Percentiles rank a stretch among this genome's conserved stretches.
Evolutionary conservation across 2,329 filamentous ascomycete genomes (phyloP).

Genomic region (Sclerotinia spermophila): DNA sequence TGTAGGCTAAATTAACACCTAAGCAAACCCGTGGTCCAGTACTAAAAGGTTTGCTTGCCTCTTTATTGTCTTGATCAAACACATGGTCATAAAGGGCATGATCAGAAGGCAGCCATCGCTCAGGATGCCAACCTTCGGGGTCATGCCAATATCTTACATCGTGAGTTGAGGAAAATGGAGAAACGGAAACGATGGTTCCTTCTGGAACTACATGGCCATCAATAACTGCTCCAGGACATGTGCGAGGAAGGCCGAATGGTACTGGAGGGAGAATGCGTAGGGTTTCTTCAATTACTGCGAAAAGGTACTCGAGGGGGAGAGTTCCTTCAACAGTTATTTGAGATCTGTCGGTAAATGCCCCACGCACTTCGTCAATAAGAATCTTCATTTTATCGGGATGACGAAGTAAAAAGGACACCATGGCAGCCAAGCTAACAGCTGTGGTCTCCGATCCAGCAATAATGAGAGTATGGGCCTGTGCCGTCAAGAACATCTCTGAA

Average conservation of each 20-base stretch:
- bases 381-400: slow-evolving; percentile 17
- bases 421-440: slow-evolving; percentile 12
- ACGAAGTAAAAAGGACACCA: slow-evolving; percentile 12
- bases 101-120: slow-evolving; percentile 1
- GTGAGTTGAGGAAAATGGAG: background rate
- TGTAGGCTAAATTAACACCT: slow-evolving; percentile 9
- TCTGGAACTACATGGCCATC: background rate
- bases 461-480: slow-evolving; percentile 11
- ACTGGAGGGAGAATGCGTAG: slow-evolving; percentile 17
- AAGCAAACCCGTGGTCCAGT: background rate
- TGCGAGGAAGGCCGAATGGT: slow-evolving; percentile 3
- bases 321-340: slow-evolving; percentile 2
- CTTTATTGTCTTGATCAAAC: background rate
- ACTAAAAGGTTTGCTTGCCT: background rate
- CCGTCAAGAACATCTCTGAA: slow-evolving; percentile 3
- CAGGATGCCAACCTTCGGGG: slow-evolving; percentile 6
- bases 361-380: slow-evolving; percentile 15
- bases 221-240: slow-evolving; percentile 3
- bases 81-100: background rate
- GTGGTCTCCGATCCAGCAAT: slow-evolving; percentile 23
- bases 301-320: slow-evolving; percentile 30
- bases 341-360: background rate
- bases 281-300: slow-evolving; percentile 39
- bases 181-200: slow-evolving; percentile 3
- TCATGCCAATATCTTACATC: slow-evolving; percentile 2